Conservation (phyloP, 345 rosid species). For the Lumnitzera littorea region DNA sequence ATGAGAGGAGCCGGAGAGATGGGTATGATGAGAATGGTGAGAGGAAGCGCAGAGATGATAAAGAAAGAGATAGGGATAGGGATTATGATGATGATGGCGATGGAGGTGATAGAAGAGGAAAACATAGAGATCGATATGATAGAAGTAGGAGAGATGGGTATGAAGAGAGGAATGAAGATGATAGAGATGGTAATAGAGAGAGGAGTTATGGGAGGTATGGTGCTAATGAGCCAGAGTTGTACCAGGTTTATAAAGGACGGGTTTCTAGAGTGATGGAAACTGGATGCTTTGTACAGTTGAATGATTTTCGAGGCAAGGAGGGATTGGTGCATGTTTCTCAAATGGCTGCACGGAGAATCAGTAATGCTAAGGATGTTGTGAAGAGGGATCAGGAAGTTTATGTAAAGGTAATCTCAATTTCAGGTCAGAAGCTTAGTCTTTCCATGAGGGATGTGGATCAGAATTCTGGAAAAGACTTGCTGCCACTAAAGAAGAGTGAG, state of each 20-base stretch:
- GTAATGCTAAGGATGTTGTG: slow-evolving; percentile 53
- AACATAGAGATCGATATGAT: slow-evolving; percentile 20
- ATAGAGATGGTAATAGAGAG: slow-evolving; percentile 14
- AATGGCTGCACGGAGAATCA: slow-evolving; percentile 57
- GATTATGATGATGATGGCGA: slow-evolving; percentile 19
- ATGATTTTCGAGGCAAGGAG: slow-evolving; percentile 74
- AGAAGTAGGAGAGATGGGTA: slow-evolving; percentile 21
- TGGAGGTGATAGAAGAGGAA: slow-evolving; percentile 15
- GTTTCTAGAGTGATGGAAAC: slow-evolving; percentile 82
- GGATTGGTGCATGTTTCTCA: slow-evolving; percentile 87
- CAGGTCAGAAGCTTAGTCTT: slow-evolving; percentile 53
- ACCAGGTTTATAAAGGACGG: slow-evolving; percentile 68
- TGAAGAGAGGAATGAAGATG: slow-evolving; percentile 10
- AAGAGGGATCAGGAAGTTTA: slow-evolving; percentile 73
- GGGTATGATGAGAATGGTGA: background rate
- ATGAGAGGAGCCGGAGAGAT: slow-evolving; percentile 11
- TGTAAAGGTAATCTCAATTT: slow-evolving; percentile 71
- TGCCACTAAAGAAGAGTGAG: slow-evolving; percentile 53
- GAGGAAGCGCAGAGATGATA: slow-evolving; percentile 5
- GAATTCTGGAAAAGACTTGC: slow-evolving; percentile 70
- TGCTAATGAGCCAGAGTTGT: slow-evolving; percentile 56
- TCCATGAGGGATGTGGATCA: slow-evolving; percentile 88
- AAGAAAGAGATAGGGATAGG: slow-evolving; percentile 19
- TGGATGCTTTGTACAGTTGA: slow-evolving; percentile 78
- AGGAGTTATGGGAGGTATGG: slow-evolving; percentile 12